Percentiles rank a stretch among this genome's conserved stretches.
Evolutionary conservation across 2,329 filamentous ascomycete genomes (phyloP).

Genomic region (Emmonsiellopsis sp.): DNA sequence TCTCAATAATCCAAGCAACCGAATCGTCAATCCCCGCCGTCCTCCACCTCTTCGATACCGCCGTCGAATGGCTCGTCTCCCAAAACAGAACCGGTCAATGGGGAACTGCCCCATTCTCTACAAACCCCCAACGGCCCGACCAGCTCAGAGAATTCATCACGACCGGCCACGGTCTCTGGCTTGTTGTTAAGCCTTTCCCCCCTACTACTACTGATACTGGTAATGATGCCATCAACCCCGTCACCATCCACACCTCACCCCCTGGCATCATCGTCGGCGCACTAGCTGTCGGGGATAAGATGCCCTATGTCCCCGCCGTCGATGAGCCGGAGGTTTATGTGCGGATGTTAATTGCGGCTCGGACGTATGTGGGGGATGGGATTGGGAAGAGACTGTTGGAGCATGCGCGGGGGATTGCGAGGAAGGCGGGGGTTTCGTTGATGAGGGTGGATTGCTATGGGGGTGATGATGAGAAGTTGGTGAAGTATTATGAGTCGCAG

Average conservation of each 20-base stretch:
- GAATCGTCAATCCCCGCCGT: constrained; percentile 1
- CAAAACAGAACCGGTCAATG: constrained; percentile 9
- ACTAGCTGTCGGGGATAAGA: constrained; percentile 10
- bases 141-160: constrained; percentile 11
- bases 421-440: constrained; percentile 6
- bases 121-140: constrained; percentile 9
- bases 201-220: neutral
- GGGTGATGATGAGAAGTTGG: constrained; percentile 10
- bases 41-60: constrained; percentile 9
- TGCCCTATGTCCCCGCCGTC: constrained; percentile 10
- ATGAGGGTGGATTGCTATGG: constrained; percentile 13
- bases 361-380: constrained; percentile 5
- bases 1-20: too few relatives aligned
- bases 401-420: constrained; percentile 10
- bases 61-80: constrained; percentile 12
- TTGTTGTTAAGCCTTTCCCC: constrained; percentile 7
- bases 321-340: constrained; percentile 13
- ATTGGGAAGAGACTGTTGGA: constrained; percentile 11
- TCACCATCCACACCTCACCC: neutral
- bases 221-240: neutral
- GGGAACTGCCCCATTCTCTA: constrained; percentile 9
- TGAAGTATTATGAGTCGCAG: constrained; percentile 12
- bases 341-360: constrained; percentile 9
- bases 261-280: constrained; percentile 7
- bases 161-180: constrained; percentile 10